Evolutionary conservation across 208 protist genomes (phyloP).

Genomic region (Vickermania ingenoplastis): DNA sequence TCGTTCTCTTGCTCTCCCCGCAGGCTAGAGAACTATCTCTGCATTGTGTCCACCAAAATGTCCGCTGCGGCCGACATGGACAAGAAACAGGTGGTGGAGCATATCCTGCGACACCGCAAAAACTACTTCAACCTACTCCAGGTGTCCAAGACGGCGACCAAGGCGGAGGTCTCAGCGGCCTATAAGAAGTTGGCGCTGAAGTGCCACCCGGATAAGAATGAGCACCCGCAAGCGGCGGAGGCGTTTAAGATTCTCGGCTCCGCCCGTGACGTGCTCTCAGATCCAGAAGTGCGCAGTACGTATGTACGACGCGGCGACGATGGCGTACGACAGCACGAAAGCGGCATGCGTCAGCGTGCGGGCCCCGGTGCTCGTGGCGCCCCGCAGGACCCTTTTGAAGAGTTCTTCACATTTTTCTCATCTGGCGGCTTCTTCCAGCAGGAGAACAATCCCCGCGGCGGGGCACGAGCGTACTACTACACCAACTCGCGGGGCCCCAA

Average conservation of each 20-base stretch:
- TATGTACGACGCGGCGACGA: constrained; percentile 76
- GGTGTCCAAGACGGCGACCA: constrained; percentile 38
- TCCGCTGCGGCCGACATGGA: constrained; percentile 19
- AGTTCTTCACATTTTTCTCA: constrained; percentile 36
- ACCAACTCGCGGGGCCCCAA: background rate
- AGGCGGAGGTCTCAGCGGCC: constrained; percentile 61
- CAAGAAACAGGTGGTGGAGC: constrained; percentile 54
- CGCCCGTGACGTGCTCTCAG: constrained; percentile 60
- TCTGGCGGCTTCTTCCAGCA: constrained; percentile 1
- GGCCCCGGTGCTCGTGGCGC: constrained; percentile 3
- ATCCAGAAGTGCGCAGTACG: constrained; percentile 65
- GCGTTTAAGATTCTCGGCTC: constrained; percentile 86
- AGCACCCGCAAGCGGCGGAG: constrained; percentile 57
- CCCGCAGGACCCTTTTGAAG: constrained; percentile 59
- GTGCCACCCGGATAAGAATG: constrained; percentile 90
- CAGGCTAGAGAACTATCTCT: too few relatives aligned
- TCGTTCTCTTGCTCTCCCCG: too few relatives aligned
- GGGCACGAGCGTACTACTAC: background rate
- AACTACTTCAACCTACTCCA: constrained; percentile 83
- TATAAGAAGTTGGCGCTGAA: constrained; percentile 85
- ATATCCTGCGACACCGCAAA: constrained; percentile 58
- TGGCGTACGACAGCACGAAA: constrained; percentile 80
- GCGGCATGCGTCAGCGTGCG: constrained; percentile 14
- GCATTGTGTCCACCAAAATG: background rate
- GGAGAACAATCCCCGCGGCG: background rate